A percentile compares a stretch with the other conserved stretches of the same genome.
These are phyloP conservation scores for Cyclotella sp. DNA, from an alignment of 108 stramenopile species.

Conservation along the genomic window DNA sequence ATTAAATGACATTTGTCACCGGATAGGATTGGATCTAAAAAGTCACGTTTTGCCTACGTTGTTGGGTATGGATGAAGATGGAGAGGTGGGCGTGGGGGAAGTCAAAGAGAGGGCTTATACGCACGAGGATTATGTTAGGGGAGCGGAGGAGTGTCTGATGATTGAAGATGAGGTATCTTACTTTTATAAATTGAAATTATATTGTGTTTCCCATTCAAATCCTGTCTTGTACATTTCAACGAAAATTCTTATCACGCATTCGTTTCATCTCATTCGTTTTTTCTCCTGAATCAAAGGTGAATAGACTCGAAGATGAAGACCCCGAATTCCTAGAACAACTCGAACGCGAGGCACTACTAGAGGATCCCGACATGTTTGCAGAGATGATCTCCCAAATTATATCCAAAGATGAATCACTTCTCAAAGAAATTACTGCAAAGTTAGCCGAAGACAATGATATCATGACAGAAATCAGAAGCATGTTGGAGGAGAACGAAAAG, in stretches of 20 bases:
- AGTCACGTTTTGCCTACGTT: conserved; percentile 37
- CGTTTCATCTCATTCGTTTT: background rate
- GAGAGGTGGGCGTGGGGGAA: conserved; percentile 5
- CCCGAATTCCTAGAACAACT: conserved; percentile 32
- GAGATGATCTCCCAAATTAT: conserved; percentile 43
- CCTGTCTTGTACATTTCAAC: background rate
- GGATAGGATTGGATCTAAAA: conserved; percentile 49
- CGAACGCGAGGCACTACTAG: conserved; percentile 41
- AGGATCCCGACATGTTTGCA: conserved; percentile 46
- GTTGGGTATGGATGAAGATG: conserved; percentile 24
- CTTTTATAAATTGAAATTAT: background rate
- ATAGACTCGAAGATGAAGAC: conserved; percentile 31
- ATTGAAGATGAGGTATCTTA: conserved; percentile 43
- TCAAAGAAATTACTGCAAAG: conserved; percentile 30
- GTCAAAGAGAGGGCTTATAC: conserved; percentile 18
- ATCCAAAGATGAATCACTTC: conserved; percentile 21
- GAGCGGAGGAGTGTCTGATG: conserved; percentile 50
- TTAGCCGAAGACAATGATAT: conserved; percentile 19
- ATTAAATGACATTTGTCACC: conserved; percentile 44
- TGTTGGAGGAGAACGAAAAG: conserved; percentile 42
- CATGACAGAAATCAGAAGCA: conserved; percentile 12
- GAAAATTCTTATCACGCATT: too few species aligned
- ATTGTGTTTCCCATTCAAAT: background rate
- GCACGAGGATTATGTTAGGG: conserved; percentile 39
- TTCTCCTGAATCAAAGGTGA: background rate